Evolutionary conservation across 2,329 filamentous ascomycete genomes (phyloP), one percentile per base, ranked within the genome.

Genomic region (Xylariaceae sp.): DNA sequence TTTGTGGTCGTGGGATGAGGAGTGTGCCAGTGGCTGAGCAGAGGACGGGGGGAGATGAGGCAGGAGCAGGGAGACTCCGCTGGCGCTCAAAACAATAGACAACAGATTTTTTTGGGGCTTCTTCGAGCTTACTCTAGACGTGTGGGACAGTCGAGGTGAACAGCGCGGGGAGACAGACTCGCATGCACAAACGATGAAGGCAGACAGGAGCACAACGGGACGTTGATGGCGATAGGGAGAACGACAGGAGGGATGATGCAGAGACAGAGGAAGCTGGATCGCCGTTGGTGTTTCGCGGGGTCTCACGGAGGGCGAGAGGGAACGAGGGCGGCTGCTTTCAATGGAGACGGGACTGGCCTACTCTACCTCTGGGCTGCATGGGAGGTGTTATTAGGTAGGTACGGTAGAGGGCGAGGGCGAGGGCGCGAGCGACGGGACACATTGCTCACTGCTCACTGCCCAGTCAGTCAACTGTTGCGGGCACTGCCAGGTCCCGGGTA

Each of bases 231-330:
- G 58, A 56, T 50, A 51, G 35, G n/a, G 15, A 14, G 12, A 36
- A 14, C 33, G 15, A 36, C 33, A 36, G 33, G 15, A 14, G 33
- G 22, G 22, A 27, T 27, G 22, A 27, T 27, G 22, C 22, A 27
- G n/a, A 27, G 22, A 27, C 22, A 27, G 22, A 27, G 22, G 7
- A 7, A 27, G 22, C 22, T 53, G 55, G 67, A 63, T 69, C 65
- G 62, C 60, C 50, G 52, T 57, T 54, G 53, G 49, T 36, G 33
- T 50, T 36, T 15, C 33, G 33, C 33, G 33, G 22, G 22, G 22
- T 27, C 22, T 27, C 22, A 27, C 22, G 22, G 22, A 27, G 22
- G 22, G 22, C 4, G 22, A 27, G 22, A 27, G 22, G 22, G 22
- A 27, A 7, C 22, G 22, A 27, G 22, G 22, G 22, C 22, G 4